phyloP scores from a whole-genome alignment of 139 green algal species.

The Nannochloris sp. region DNA sequence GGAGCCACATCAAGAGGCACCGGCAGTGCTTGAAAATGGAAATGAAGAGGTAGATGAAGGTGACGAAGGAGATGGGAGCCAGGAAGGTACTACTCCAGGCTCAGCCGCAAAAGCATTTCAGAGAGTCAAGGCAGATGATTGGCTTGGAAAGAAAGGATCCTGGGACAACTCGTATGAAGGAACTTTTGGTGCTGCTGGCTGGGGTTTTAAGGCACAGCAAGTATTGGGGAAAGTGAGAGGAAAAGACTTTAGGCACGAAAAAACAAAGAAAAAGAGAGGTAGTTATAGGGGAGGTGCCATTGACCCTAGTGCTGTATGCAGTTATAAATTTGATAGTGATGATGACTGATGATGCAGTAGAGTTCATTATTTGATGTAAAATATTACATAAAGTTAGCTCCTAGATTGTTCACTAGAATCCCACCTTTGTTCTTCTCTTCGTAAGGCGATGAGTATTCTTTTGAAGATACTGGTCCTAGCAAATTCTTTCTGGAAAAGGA shows the following conservation, averaged over 20 bases:
- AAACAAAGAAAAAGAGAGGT: constrained; percentile 99
- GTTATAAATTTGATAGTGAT: constrained; percentile 93
- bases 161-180: constrained; percentile 64
- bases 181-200: constrained; percentile 67
- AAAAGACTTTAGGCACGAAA: constrained; percentile 96
- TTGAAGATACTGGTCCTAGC: not conserved
- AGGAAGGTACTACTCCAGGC: constrained; percentile 11
- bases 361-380: too few relatives aligned
- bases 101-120: constrained; percentile 58
- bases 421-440: not conserved
- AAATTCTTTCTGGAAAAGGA: not conserved
- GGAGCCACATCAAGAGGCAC: constrained; percentile 12
- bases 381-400: not conserved
- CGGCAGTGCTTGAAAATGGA: not conserved
- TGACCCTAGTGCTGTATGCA: constrained; percentile 59
- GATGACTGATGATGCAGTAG: constrained; percentile 14
- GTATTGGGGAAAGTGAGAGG: constrained; percentile 65
- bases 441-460: not conserved
- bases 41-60: not conserved
- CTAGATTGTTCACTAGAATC: not conserved
- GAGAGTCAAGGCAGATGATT: constrained; percentile 69
- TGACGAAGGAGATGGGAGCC: constrained; percentile 4
- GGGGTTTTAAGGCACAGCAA: constrained; percentile 88
- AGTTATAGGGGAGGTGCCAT: constrained; percentile 85
- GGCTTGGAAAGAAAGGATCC: constrained; percentile 70